Base-by-base conservation (phyloP, 2,329 filamentous ascomycete genomes). In the Didymella sp. region DNA sequence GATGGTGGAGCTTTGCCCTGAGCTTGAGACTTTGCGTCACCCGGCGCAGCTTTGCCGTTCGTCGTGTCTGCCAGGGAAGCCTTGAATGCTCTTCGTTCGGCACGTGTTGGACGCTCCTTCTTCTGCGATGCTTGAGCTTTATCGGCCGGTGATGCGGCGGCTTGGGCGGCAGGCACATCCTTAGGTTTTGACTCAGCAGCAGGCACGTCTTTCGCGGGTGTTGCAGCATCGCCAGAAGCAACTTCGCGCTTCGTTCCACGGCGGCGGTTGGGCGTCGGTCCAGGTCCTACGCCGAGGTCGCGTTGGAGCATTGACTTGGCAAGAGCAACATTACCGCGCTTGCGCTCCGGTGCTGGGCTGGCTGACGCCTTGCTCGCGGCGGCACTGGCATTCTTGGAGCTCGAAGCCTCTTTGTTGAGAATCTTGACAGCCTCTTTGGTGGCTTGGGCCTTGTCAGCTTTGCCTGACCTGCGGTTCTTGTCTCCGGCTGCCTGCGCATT, bases 401-500 rank as follows among this genome's bases (percentile, higher is more conserved):
- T 68, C 4, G 73, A 69, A 22, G 76, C 76, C 61, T 81, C 77
- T 67, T 82, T 84, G 73, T 81, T 85, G 13, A 84, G 76, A 6
- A 82, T 80, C 65, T 87, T 88, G 46, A 85, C 80, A 15, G 84
- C 82, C 58, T 89, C 88, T 62, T 87, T 87, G 3, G 82, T 79
- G 3, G 80, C 79, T 73, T 86, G 90, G n/a, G 89, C 78, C 73
- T 87, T 90, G 27, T 89, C 86, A 35, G 70, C 68, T 55, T 76
- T 77, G 61, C 54, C 72, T 22, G 67, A 55, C 33, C 72, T 76
- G 47, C 71, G 73, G 49, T 61, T 65, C 69, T 79, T 79, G 52
- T 80, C 78, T 45, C 70, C 68, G 4, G 70, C 51, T 12, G 60
- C 57, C 30, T 61, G 44, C 8, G 62, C 61, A 24, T 67, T 64